These are phyloP conservation scores for Adansonia rubrostipa DNA, from an alignment of 441 rosid species.

Conservation along the genomic window DNA sequence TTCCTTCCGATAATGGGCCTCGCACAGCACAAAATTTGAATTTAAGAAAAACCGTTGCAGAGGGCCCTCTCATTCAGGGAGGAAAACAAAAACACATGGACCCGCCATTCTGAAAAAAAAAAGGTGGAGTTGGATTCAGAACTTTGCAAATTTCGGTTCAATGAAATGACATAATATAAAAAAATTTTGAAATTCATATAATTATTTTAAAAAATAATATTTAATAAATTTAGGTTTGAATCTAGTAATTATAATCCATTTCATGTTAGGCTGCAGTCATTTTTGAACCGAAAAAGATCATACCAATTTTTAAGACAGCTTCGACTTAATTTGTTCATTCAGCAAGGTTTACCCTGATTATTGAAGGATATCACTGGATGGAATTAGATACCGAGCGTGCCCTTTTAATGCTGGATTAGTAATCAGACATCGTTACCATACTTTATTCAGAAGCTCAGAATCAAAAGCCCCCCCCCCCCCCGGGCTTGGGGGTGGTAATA, in stretches of 20 bases:
- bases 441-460: neutral
- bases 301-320: too few relatives aligned
- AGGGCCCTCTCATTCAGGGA: neutral
- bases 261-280: neutral
- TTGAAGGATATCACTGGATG: neutral
- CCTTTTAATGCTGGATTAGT: neutral
- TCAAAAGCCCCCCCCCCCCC: neutral
- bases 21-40: too few relatives aligned
- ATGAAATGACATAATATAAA: constrained; percentile 13
- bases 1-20: too few relatives aligned
- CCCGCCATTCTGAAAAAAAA: neutral
- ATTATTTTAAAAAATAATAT: too few relatives aligned
- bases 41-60: neutral
- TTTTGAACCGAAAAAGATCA: neutral
- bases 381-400: neutral
- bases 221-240: too few relatives aligned
- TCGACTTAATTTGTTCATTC: too few relatives aligned
- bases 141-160: neutral
- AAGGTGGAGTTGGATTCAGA: neutral
- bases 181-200: too few relatives aligned
- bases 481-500: neutral
- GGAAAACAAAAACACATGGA: neutral
- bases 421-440: neutral
- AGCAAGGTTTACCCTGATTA: neutral
- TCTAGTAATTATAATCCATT: too few relatives aligned